phyloP scores from a whole-genome alignment of 768 basidiomycete genomes.

The Nidula microcarpa region DNA sequence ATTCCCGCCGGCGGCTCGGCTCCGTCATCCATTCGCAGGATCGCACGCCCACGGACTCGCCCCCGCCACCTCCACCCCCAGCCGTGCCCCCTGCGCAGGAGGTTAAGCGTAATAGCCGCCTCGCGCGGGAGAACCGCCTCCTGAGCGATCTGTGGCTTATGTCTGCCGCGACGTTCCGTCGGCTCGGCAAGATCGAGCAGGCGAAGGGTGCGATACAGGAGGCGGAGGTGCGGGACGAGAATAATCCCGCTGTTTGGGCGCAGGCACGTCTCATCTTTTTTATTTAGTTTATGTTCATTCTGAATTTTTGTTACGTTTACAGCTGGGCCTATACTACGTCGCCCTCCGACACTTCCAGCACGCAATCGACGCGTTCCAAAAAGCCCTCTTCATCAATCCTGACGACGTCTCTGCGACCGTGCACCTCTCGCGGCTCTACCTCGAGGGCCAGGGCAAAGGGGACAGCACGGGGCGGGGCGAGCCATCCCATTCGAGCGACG shows the following conservation, averaged over 20 bases:
- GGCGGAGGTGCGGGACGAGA: constrained; percentile 85
- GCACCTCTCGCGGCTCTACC: constrained; percentile 74
- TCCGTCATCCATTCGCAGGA: constrained; percentile 40
- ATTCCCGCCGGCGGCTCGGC: constrained; percentile 64
- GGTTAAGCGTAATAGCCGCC: constrained; percentile 36
- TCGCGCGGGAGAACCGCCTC: constrained; percentile 60
- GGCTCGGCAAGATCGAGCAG: constrained; percentile 87
- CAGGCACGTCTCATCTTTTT: constrained; percentile 54
- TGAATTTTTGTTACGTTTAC: constrained; percentile 1
- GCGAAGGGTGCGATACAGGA: constrained; percentile 90
- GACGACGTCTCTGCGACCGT: constrained; percentile 77
- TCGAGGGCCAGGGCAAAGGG: constrained; percentile 24
- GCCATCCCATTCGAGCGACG: constrained; percentile 30
- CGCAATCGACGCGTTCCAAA: constrained; percentile 77
- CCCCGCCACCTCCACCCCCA: constrained; percentile 40
- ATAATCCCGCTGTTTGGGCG: constrained; percentile 90
- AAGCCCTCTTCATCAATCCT: constrained; percentile 84
- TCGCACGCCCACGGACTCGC: constrained; percentile 32
- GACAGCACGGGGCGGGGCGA: neutral
- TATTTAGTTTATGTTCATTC: neutral
- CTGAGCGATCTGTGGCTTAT: constrained; percentile 69
- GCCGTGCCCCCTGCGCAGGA: constrained; percentile 35
- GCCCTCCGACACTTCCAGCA: constrained; percentile 53
- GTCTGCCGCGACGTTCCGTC: constrained; percentile 90
- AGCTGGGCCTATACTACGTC: constrained; percentile 76